Base-by-base conservation (phyloP, 345 rosid species). In the rapeseed (Brassica napus) region DNA sequence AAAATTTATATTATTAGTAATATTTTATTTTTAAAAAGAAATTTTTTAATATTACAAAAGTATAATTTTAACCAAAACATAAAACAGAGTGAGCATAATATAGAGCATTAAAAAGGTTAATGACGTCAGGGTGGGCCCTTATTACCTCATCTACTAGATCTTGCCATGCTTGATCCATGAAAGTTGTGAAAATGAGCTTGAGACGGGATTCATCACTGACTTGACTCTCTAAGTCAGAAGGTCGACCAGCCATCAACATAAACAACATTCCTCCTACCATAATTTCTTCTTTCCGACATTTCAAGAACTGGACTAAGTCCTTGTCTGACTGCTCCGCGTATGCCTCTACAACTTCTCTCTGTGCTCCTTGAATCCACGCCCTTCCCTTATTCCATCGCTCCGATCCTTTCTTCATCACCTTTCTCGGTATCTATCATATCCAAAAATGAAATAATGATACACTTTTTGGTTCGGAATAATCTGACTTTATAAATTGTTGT, bases 101-200 rank as follows among this genome's bases (percentile, higher is more conserved):
- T 23, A 23, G 24, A 23, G 24, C 24, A 23, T 23, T 23, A 23
- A 23, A 23, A 23, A 23, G 24, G 24, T 23, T 23, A 23, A 23
- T 23, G 72, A 5, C 11, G 57, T 37, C 58, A 60, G 6, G 7
- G 44, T 44, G 28, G 31, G 31, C 4, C 4, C 31, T 28, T 28
- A 28, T 28, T 28, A 86, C 89, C 88, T 86, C 88, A 6, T 84
- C 79, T 75, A 88, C 52, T 23, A 88, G 67, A 78, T 88, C 89
- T 76, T 84, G 86, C 89, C 91, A 88, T 64, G 88, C 85, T 24
- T 80, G 86, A 81, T 88, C 86, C 89, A 88, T 82, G 57, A 83
- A 80, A 49, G 61, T 47, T n/a, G 86, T 78, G 73, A 86, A 88
- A 24, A 83, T 86, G 61, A 84, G 86, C 67, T 83, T 86, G 30